phyloP scores from a whole-genome alignment of 2,329 filamentous ascomycete genomes.

The Diaporthe nobilis region DNA sequence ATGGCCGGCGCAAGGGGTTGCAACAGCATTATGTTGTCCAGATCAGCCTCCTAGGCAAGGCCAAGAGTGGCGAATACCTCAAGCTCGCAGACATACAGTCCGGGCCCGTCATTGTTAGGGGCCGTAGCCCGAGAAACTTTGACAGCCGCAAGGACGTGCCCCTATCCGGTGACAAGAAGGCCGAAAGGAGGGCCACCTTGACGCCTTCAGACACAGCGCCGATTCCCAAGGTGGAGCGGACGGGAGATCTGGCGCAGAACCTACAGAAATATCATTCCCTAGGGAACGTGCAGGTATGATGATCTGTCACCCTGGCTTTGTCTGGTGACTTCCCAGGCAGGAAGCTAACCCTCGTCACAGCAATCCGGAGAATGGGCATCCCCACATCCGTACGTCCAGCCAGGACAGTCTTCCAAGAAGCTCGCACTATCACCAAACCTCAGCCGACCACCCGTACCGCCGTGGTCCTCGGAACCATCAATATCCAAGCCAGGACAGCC shows the following conservation, averaged over 20 bases:
- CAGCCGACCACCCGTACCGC: conserved; percentile 67
- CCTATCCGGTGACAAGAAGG: conserved; percentile 69
- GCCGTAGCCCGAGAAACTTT: conserved; percentile 93
- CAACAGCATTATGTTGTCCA: conserved; percentile 96
- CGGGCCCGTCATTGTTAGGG: conserved; percentile 94
- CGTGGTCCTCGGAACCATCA: conserved; percentile 60
- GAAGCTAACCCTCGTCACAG: conserved; percentile 44
- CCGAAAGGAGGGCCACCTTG: conserved; percentile 59
- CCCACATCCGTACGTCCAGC: conserved; percentile 54
- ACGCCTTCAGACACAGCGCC: conserved; percentile 50
- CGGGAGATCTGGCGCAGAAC: conserved; percentile 46
- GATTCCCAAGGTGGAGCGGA: conserved; percentile 41
- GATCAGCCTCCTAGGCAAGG: conserved; percentile 84
- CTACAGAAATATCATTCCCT: conserved; percentile 52
- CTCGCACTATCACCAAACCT: conserved; percentile 66
- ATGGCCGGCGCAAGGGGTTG: conserved; percentile 91
- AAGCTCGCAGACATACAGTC: conserved; percentile 89
- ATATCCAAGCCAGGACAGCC: conserved; percentile 44
- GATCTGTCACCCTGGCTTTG: background rate
- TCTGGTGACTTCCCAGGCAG: too few relatives aligned
- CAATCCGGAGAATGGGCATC: conserved; percentile 62
- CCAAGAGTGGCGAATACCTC: conserved; percentile 76
- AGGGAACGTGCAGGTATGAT: conserved; percentile 52
- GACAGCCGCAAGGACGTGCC: conserved; percentile 90
- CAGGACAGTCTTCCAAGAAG: conserved; percentile 65